Evolutionary conservation across 2,329 filamentous ascomycete genomes (phyloP).

Genomic region (Dryadomyces quercus-mongolicae): DNA sequence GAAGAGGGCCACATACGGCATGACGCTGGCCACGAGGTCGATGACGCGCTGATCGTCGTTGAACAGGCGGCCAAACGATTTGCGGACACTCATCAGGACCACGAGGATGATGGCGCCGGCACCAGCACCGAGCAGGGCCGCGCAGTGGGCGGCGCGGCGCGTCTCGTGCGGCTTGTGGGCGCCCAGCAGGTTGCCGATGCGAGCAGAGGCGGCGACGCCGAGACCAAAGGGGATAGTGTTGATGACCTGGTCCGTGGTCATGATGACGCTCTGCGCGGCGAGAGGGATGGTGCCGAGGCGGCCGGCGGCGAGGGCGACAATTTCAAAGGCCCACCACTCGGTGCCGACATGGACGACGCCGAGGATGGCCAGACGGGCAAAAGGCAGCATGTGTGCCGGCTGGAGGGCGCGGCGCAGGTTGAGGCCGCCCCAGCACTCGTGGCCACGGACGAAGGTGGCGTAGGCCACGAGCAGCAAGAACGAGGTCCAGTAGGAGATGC

Average conservation of each 20-base stretch:
- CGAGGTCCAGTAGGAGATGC: slow-evolving; percentile 76
- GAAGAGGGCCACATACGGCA: slow-evolving; percentile 80
- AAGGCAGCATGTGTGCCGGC: slow-evolving; percentile 50
- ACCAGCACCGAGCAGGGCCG: slow-evolving; percentile 59
- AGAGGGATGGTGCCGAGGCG: slow-evolving; percentile 67
- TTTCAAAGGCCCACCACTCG: slow-evolving; percentile 93
- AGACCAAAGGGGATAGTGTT: slow-evolving; percentile 80
- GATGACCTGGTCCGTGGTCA: slow-evolving; percentile 78
- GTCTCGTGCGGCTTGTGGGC: slow-evolving; percentile 54
- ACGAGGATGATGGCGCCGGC: slow-evolving; percentile 56
- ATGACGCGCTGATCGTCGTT: slow-evolving; percentile 67
- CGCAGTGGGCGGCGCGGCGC: slow-evolving; percentile 59
- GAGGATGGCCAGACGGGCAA: slow-evolving; percentile 61
- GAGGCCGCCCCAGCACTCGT: slow-evolving; percentile 69
- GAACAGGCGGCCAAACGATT: slow-evolving; percentile 68
- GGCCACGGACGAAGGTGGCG: slow-evolving; percentile 55
- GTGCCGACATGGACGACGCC: slow-evolving; percentile 77
- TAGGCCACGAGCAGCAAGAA: slow-evolving; percentile 68
- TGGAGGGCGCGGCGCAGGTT: slow-evolving; percentile 46
- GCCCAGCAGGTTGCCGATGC: slow-evolving; percentile 72
- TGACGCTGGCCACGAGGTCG: slow-evolving; percentile 58
- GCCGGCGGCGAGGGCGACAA: slow-evolving; percentile 73
- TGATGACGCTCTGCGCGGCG: slow-evolving; percentile 77
- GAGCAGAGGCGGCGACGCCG: slow-evolving; percentile 66
- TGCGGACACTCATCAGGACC: slow-evolving; percentile 55